These are phyloP conservation scores for Tolypocladium guangdongense DNA, from an alignment of 2,329 filamentous ascomycete genomes.

Conservation along the genomic window DNA sequence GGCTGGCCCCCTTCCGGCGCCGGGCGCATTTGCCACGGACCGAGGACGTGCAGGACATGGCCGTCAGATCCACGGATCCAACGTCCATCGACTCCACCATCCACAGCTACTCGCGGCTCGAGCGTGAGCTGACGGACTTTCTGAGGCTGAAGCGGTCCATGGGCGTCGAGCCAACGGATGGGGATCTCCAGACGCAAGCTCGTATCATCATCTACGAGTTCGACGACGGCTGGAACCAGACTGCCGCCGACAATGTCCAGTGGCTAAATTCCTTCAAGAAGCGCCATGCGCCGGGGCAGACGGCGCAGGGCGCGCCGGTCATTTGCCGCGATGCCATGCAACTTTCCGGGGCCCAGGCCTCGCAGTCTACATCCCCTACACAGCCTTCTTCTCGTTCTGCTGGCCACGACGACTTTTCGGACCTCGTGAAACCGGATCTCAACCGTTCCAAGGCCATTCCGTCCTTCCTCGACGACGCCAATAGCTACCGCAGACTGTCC, in stretches of 20 bases:
- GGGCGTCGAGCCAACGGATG: slow-evolving; percentile 39
- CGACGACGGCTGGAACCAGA: slow-evolving; percentile 55
- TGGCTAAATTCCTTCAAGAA: slow-evolving; percentile 44
- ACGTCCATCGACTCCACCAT: slow-evolving; percentile 48
- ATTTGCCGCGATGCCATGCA: neutral
- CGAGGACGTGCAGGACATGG: slow-evolving; percentile 39
- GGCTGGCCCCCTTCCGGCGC: slow-evolving; percentile 45
- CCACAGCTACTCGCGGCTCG: slow-evolving; percentile 45
- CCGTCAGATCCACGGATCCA: slow-evolving; percentile 39
- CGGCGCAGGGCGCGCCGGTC: neutral
- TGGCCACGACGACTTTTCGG: slow-evolving; percentile 3
- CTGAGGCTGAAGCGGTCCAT: slow-evolving; percentile 30
- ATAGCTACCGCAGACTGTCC: slow-evolving; percentile 47
- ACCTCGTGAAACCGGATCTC: slow-evolving; percentile 2
- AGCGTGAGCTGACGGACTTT: slow-evolving; percentile 44
- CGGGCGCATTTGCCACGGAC: slow-evolving; percentile 46
- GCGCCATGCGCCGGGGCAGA: slow-evolving; percentile 24
- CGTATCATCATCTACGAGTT: slow-evolving; percentile 51
- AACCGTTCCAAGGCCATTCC: slow-evolving; percentile 11
- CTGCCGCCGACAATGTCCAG: slow-evolving; percentile 42
- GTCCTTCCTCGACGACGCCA: slow-evolving; percentile 47
- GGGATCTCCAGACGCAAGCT: slow-evolving; percentile 44
- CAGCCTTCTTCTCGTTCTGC: slow-evolving; percentile 3
- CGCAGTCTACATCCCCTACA: slow-evolving; percentile 8
- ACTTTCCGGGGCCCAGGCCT: neutral